Evolutionary conservation across 306 rosid genomes (phyloP).

Genomic region (Purshia tridentata): DNA sequence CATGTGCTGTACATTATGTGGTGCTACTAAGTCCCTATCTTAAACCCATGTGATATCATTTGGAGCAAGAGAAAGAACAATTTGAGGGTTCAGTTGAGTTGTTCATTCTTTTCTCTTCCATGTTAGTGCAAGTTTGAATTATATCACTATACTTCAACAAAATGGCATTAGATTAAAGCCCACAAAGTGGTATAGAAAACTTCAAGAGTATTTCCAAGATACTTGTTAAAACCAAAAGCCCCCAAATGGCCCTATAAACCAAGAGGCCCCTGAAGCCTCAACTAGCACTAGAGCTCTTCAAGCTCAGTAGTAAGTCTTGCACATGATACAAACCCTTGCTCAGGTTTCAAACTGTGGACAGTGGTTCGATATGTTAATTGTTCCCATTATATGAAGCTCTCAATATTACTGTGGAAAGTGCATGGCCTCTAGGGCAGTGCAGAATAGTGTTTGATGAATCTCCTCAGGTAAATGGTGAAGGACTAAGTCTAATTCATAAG

Average conservation of each 20-base stretch:
- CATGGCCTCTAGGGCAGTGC: too few species aligned
- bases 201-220: not conserved
- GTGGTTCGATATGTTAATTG: not conserved
- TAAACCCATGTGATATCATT: not conserved
- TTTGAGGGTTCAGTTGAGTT: not conserved
- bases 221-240: not conserved
- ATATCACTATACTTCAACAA: not conserved
- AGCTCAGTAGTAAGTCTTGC: not conserved
- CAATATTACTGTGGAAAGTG: too few species aligned
- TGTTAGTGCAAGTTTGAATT: not conserved
- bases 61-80: too few species aligned
- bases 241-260: not conserved
- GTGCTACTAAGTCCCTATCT: too few species aligned
- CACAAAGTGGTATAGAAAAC: not conserved
- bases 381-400: not conserved
- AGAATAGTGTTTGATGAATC: too few species aligned
- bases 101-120: not conserved
- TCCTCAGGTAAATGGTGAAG: too few species aligned
- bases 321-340: not conserved
- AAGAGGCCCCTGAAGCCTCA: not conserved
- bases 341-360: slow-evolving; percentile 3
- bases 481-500: not conserved
- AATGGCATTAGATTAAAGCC: not conserved
- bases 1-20: not conserved
- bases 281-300: not conserved